These are phyloP conservation scores for Golubevia pallescens DNA, from an alignment of 1,284 basidiomycete genomes.

Conservation along the genomic window DNA sequence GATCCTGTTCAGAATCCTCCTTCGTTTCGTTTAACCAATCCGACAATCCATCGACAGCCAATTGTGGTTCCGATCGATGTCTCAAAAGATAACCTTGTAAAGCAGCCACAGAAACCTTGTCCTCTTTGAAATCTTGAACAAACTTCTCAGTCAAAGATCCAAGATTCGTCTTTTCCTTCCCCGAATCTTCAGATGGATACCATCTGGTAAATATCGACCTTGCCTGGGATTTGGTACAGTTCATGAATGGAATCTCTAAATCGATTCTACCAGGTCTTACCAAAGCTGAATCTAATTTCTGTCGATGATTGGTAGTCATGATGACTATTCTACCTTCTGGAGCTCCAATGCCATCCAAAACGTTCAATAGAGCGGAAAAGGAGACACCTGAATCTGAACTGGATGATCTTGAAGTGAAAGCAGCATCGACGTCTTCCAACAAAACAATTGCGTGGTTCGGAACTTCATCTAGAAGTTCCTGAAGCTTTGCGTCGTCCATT, in stretches of 20 bases:
- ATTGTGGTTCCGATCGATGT: background rate
- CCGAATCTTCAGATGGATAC: slow-evolving; percentile 1
- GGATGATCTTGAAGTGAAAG: background rate
- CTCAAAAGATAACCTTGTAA: slow-evolving; percentile 16
- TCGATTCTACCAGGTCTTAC: slow-evolving; percentile 18
- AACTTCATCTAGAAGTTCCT: slow-evolving; percentile 72
- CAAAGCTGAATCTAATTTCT: slow-evolving; percentile 12
- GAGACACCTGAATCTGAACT: background rate
- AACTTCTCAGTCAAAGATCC: slow-evolving; percentile 1
- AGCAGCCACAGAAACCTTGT: slow-evolving; percentile 8
- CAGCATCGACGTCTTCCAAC: slow-evolving; percentile 72
- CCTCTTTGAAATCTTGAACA: background rate
- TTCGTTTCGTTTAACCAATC: slow-evolving; percentile 5
- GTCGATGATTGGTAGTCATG: slow-evolving; percentile 16
- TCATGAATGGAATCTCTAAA: slow-evolving; percentile 9
- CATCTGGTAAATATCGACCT: slow-evolving; percentile 13
- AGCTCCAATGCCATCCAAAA: slow-evolving; percentile 16
- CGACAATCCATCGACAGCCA: slow-evolving; percentile 5
- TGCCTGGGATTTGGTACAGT: slow-evolving; percentile 8
- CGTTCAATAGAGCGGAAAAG: slow-evolving; percentile 14
- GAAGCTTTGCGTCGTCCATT: slow-evolving; percentile 73
- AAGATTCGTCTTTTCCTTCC: background rate
- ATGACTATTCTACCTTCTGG: slow-evolving; percentile 10
- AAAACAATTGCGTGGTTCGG: slow-evolving; percentile 76
- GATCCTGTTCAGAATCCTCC: too few relatives aligned